Conservation (phyloP, 805 yeast genomes). For the Candida odintsovae region DNA sequence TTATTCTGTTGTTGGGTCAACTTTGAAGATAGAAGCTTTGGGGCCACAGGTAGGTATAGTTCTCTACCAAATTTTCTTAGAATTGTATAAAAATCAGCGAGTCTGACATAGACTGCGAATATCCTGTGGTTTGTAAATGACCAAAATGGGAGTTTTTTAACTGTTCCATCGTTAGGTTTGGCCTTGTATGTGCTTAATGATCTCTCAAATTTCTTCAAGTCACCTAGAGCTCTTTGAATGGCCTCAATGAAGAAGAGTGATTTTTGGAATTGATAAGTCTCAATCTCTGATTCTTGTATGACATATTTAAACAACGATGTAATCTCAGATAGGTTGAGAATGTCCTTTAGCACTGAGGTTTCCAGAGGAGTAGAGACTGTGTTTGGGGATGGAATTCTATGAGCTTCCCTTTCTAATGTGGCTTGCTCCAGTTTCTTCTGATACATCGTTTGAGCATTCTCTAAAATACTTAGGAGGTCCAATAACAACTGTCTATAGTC, state of each 20-base stretch:
- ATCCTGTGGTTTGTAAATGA: slow-evolving; percentile 41
- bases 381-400: slow-evolving; percentile 25
- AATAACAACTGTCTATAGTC: slow-evolving; percentile 7
- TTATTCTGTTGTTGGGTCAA: slow-evolving; percentile 25
- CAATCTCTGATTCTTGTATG: slow-evolving; percentile 20
- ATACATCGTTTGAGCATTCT: slow-evolving; percentile 25
- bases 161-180: slow-evolving; percentile 12
- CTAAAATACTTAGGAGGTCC: slow-evolving; percentile 14
- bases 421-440: slow-evolving; percentile 26
- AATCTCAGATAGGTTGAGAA: slow-evolving; percentile 28
- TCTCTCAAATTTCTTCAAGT: slow-evolving; percentile 17
- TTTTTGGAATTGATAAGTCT: slow-evolving; percentile 23
- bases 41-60: slow-evolving; percentile 31
- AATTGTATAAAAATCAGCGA: slow-evolving; percentile 38
- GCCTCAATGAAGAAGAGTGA: slow-evolving; percentile 22
- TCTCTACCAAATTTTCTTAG: slow-evolving; percentile 37
- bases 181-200: slow-evolving; percentile 23
- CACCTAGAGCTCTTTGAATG: slow-evolving; percentile 19
- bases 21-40: slow-evolving; percentile 35
- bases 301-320: slow-evolving; percentile 30
- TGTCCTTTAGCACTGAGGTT: slow-evolving; percentile 24
- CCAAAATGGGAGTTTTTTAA: slow-evolving; percentile 31
- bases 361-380: slow-evolving; percentile 26
- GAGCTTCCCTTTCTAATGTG: slow-evolving; percentile 25
- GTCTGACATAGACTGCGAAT: slow-evolving; percentile 30